Conservation (phyloP, 106 monocot genomes). For the Dioscorea zingiberensis region DNA sequence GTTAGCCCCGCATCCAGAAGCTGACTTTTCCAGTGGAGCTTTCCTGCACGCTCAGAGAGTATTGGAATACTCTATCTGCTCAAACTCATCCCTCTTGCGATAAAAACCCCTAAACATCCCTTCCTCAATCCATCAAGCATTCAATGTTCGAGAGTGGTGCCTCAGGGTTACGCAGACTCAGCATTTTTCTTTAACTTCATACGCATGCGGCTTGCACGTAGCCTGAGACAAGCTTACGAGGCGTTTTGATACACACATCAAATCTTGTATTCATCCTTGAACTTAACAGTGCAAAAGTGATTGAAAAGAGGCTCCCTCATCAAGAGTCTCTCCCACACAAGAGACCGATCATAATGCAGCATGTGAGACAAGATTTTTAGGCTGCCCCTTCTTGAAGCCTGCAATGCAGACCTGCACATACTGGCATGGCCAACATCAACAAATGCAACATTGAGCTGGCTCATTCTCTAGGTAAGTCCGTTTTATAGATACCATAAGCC, state of each 20-base stretch:
- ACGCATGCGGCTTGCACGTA: conserved; percentile 63
- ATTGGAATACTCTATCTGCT: conserved; percentile 57
- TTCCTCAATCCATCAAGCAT: conserved; percentile 89
- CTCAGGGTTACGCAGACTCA: conserved; percentile 87
- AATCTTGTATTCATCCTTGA: conserved; percentile 68
- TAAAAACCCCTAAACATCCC: conserved; percentile 65
- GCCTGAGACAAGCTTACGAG: conserved; percentile 59
- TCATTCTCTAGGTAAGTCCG: conserved; percentile 62
- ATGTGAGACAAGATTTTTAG: conserved; percentile 56
- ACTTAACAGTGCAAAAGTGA: conserved; percentile 68
- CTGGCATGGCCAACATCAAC: conserved; percentile 81
- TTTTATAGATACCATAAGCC: conserved; percentile 80
- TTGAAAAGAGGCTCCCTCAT: conserved; percentile 66
- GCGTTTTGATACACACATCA: conserved; percentile 64
- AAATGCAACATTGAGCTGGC: conserved; percentile 58
- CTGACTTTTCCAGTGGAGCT: conserved; percentile 50
- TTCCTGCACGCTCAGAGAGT: conserved; percentile 55
- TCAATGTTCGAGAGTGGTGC: conserved; percentile 77
- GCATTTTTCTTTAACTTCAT: conserved; percentile 81
- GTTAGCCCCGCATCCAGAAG: conserved; percentile 37
- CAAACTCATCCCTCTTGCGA: conserved; percentile 84
- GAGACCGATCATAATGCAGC: conserved; percentile 48
- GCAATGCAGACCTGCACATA: conserved; percentile 81
- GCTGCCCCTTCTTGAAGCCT: conserved; percentile 57
- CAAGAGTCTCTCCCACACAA: conserved; percentile 90